Base-by-base conservation (phyloP, 352 stramenopile genomes). In the Phytophthora kernoviae region DNA sequence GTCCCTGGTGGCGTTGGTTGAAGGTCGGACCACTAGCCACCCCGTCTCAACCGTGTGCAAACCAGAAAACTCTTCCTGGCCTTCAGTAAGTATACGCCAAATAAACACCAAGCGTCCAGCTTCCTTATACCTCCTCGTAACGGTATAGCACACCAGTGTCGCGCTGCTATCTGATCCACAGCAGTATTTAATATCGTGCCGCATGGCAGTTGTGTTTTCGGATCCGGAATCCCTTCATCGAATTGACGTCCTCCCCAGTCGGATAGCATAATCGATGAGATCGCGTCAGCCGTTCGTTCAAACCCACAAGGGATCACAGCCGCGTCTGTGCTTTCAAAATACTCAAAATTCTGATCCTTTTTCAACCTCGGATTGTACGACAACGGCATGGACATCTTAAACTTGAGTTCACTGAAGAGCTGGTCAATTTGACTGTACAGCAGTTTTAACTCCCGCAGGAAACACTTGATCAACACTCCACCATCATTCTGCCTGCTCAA, bases 71-170 rank as follows among this genome's bases (percentile, higher is more conserved):
- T 49, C 33, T 7, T 33, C 42, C 11, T 65, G 41, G 12, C 58
- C 58, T 40, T 48, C 49, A 18, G 17, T 40, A 7, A 57, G 24
- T 1, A 63, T 62, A n/a, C 76, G 74, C 79, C 79, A 89, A 26
- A 87, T 74, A 4, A 85, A 24, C 54, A 85, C 70, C 62, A 85
- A 69, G 1, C 79, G 57, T 3, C 73, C 47, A 0, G 26, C 30
- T 21, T 87, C 75, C 3, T 69, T 42, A 33, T 82, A 87, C 39
- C 65, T 55, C 0, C 63, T 62, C 64, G 79, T 81, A 11, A 76
- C 77, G 45, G 60, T 41, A 9, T 62, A 53, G 32, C 55, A 41
- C 41, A 65, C 20, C 18, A 74, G 43, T 1, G 40, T 21, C 1
- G 52, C 59, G 1, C n/a, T n/a, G 9, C 49, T 33, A 11, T 32